Base-by-base conservation (phyloP, 1,139 yeast species). In the Debaryomyces udenii region DNA sequence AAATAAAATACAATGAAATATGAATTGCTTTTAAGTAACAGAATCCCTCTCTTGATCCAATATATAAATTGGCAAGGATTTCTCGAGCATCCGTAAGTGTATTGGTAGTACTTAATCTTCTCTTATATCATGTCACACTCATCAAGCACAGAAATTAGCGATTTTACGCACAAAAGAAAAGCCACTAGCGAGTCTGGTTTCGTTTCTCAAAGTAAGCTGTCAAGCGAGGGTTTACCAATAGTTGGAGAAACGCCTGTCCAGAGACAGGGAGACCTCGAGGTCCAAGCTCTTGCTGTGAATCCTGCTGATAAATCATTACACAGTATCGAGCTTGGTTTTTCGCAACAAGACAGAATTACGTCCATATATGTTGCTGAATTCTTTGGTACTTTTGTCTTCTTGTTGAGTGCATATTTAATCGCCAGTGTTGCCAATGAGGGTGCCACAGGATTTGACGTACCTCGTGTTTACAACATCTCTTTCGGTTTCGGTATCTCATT, bases 401-500 rank as follows among this genome's bases (percentile, higher is more conserved):
- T 89, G 52, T 83, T 90, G 83, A 76, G 83, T 49, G 96, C 96
- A 7, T 86, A 79, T 52, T 76, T 86, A 40, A 86, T 88, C 72
- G 95, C 95, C 34, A 89, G 86, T 62, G 82, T 83, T 61, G 95
- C 96, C 50, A 87, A 87, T 68, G 35, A 32, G 24, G 22, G 24
- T 24, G 28, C 28, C 11, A 48, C 49, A 9, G 58, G 53, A 9
- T 38, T 32, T 4, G 78, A 81, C 56, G 91, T 95, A 35, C 81
- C 78, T 61, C 73, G 70, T 54, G 68, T 86, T 54, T 75, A 86
- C 48, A 84, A 87, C 90, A 89, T 89, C 56, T 71, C 96, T 3
- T 76, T 86, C 42, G 96, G 96, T 54, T 89, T 89, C 66, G 96
- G 96, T 46, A 86, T 87, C 57, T 83, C 90, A 52, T 89, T 89